These are phyloP conservation scores for Boletellus sp. DNA, from an alignment of 768 basidiomycete species.

Conservation along the genomic window DNA sequence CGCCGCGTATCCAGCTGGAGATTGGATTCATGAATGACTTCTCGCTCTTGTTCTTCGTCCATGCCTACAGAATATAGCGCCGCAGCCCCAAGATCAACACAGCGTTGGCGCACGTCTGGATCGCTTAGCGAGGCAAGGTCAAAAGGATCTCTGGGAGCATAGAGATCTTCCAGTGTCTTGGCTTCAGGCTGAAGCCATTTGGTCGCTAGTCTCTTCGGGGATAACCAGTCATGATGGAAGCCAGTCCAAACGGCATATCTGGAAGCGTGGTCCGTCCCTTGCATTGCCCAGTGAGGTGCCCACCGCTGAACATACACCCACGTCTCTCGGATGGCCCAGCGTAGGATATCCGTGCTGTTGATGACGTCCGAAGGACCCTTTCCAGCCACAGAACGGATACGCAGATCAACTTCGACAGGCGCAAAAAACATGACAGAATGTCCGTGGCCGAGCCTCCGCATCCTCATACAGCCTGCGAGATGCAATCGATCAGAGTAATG, in stretches of 20 bases:
- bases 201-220: not conserved
- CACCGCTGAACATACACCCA: slow-evolving; percentile 38
- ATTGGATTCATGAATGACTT: slow-evolving; percentile 35
- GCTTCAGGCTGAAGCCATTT: slow-evolving; percentile 42
- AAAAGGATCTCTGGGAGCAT: slow-evolving; percentile 12
- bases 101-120: slow-evolving; percentile 1
- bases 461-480: slow-evolving; percentile 49
- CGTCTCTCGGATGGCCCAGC: slow-evolving; percentile 44
- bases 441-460: slow-evolving; percentile 45
- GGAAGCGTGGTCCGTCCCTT: slow-evolving; percentile 35
- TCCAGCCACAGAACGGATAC: slow-evolving; percentile 30
- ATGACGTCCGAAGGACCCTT: slow-evolving; percentile 6
- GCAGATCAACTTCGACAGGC: slow-evolving; percentile 39
- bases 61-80: not conserved
- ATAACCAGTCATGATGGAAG: slow-evolving; percentile 8
- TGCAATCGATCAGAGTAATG: not conserved
- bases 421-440: slow-evolving; percentile 50
- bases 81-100: slow-evolving; percentile 6
- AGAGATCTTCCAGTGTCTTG: slow-evolving; percentile 35
- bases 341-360: slow-evolving; percentile 36
- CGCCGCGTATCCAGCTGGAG: too few species aligned
- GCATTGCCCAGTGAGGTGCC: slow-evolving; percentile 45
- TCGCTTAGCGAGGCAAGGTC: slow-evolving; percentile 9
- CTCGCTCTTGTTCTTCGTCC: too few species aligned
- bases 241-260: slow-evolving; percentile 22